A percentile compares a stretch with the other conserved stretches of the same genome.
Evolutionary conservation across 1,139 yeast species (phyloP).

Genomic region (Magnusiomyces suaveolens): DNA sequence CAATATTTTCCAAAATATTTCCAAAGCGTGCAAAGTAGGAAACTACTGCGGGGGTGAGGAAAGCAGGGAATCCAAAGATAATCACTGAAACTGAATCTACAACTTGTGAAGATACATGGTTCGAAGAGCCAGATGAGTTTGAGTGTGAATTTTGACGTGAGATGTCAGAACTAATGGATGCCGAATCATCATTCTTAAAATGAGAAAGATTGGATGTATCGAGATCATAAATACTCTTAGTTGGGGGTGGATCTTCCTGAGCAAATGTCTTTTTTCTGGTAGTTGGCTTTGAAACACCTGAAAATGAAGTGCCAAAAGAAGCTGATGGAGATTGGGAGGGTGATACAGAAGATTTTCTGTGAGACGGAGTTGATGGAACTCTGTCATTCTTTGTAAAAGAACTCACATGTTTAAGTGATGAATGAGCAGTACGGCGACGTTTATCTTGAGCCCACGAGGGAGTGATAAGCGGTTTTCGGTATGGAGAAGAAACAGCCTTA

Average conservation of each 20-base stretch:
- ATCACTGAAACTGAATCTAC: constrained; percentile 46
- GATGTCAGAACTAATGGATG: background rate
- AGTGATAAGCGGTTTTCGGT: constrained; percentile 3
- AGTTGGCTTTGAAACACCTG: constrained; percentile 28
- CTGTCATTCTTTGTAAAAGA: constrained; percentile 14
- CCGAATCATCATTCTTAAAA: constrained; percentile 14
- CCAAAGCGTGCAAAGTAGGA: constrained; percentile 78
- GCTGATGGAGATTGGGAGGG: constrained; percentile 13
- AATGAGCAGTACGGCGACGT: constrained; percentile 3
- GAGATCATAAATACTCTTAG: constrained; percentile 28
- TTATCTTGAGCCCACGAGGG: constrained; percentile 15
- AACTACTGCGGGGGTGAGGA: constrained; percentile 55
- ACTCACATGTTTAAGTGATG: constrained; percentile 13
- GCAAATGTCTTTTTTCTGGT: constrained; percentile 18
- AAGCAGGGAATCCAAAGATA: constrained; percentile 84
- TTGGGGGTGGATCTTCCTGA: constrained; percentile 32
- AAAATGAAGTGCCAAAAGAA: constrained; percentile 19
- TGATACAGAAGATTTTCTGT: constrained; percentile 12
- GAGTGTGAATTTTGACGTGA: constrained; percentile 12
- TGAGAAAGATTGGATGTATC: constrained; percentile 3
- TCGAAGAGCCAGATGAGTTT: constrained; percentile 10
- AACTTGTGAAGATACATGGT: constrained; percentile 6
- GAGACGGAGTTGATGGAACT: constrained; percentile 3
- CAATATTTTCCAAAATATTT: constrained; percentile 65
- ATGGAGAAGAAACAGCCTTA: background rate